Conservation (phyloP, 108 stramenopile genomes). For the Cyclostephanos tholiformis region DNA sequence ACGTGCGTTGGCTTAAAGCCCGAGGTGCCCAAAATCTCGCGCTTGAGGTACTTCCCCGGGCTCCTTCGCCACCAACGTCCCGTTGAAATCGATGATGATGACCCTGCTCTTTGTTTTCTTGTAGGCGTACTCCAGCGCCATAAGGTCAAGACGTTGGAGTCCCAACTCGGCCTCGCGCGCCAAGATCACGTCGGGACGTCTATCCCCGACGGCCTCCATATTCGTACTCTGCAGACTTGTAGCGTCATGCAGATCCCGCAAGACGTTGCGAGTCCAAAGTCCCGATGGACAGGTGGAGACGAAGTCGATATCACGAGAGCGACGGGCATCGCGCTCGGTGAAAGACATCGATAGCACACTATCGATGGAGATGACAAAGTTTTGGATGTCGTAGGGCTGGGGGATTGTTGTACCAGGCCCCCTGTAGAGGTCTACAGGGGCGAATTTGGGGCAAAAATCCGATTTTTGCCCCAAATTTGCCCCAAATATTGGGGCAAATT, state of each 20-base stretch:
- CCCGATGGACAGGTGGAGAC: slow-evolving; percentile 93
- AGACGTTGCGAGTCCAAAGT: slow-evolving; percentile 95
- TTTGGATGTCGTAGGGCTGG: slow-evolving; percentile 94
- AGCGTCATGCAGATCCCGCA: slow-evolving; percentile 85
- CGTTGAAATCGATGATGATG: slow-evolving; percentile 97
- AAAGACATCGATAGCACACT: slow-evolving; percentile 89
- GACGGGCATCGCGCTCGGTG: slow-evolving; percentile 85
- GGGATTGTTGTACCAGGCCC: too few relatives aligned
- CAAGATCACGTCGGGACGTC: slow-evolving; percentile 56
- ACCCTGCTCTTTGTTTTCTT: slow-evolving; percentile 77
- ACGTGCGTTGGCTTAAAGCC: slow-evolving; percentile 82
- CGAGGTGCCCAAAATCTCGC: slow-evolving; percentile 90
- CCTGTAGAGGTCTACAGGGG: too few relatives aligned
- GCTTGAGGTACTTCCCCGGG: slow-evolving; percentile 96
- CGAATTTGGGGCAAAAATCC: too few relatives aligned
- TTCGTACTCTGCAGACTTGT: slow-evolving; percentile 42
- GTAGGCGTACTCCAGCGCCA: slow-evolving; percentile 73
- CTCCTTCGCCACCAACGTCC: slow-evolving; percentile 95
- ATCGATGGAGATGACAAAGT: slow-evolving; percentile 89
- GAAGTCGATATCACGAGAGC: slow-evolving; percentile 95
- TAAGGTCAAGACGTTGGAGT: slow-evolving; percentile 62
- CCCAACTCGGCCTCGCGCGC: slow-evolving; percentile 61
- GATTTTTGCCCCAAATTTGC: too few relatives aligned
- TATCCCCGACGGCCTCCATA: slow-evolving; percentile 37
- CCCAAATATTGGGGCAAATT: too few relatives aligned